Conservation (phyloP, 345 rosid genomes). For the Combretum micranthum region DNA sequence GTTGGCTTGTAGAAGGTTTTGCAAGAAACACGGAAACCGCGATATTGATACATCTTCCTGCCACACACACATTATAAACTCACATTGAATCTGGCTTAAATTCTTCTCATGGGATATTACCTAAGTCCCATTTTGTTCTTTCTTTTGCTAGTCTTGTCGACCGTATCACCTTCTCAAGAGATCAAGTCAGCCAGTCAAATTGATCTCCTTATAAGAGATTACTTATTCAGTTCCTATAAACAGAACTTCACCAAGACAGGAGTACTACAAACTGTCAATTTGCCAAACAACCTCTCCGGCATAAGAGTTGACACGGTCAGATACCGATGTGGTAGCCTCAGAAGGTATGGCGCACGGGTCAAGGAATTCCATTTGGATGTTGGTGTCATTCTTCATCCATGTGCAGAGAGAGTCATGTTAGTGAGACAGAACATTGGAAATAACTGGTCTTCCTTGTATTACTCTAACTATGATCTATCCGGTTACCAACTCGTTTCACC, state of each 20-base stretch:
- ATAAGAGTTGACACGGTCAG: constrained; percentile 51
- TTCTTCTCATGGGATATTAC: constrained; percentile 31
- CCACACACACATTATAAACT: too few species aligned
- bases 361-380: constrained; percentile 59
- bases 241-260: constrained; percentile 47
- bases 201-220: constrained; percentile 73
- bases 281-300: constrained; percentile 76
- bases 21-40: too few species aligned
- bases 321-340: constrained; percentile 87
- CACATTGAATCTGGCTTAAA: too few species aligned
- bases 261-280: constrained; percentile 31
- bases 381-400: constrained; percentile 63
- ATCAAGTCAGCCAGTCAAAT: constrained; percentile 50
- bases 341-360: constrained; percentile 70
- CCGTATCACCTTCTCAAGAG: constrained; percentile 24
- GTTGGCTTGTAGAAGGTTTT: constrained; percentile 2
- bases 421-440: constrained; percentile 60
- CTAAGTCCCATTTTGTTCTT: constrained; percentile 16
- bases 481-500: constrained; percentile 78
- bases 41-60: too few species aligned
- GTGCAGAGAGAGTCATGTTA: constrained; percentile 74
- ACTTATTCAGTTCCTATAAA: constrained; percentile 53
- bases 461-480: constrained; percentile 61
- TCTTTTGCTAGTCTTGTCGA: constrained; percentile 15
- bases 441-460: constrained; percentile 71